phyloP scores from a whole-genome alignment of 495 filamentous ascomycete genomes.

The Pseudoneurospora amorphoporcata region DNA sequence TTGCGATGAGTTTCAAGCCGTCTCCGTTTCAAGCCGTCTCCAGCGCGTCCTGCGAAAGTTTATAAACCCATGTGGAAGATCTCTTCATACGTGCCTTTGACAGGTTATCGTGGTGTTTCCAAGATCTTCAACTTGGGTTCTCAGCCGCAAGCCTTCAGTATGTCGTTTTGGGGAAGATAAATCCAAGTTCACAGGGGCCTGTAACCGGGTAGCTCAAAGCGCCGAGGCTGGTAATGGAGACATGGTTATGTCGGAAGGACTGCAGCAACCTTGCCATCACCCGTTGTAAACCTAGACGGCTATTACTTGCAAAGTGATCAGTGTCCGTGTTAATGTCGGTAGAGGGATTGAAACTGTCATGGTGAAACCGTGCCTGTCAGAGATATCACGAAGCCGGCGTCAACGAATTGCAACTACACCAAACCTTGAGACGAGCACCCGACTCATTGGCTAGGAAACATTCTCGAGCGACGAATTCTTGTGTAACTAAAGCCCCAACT shows the following conservation, averaged over 20 bases:
- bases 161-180: neutral
- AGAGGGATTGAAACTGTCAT: constrained; percentile 6
- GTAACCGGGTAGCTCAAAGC: neutral
- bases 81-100: neutral
- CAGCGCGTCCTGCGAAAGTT: neutral
- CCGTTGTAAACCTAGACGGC: neutral
- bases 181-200: neutral
- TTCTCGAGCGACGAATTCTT: neutral
- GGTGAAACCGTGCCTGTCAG: constrained; percentile 25
- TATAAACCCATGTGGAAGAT: neutral
- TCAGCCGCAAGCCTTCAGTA: neutral
- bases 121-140: neutral
- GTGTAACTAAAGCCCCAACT: neutral
- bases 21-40: neutral
- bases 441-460: neutral
- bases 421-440: constrained; percentile 12
- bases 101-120: neutral
- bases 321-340: neutral
- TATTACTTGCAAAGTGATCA: neutral
- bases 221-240: neutral
- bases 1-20: neutral
- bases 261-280: neutral
- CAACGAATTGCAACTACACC: constrained; percentile 1
- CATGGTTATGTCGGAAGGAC: neutral
- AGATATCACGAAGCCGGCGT: constrained; percentile 19